Conservation (phyloP, 2,329 filamentous ascomycete species). For the Helotiales sp. region DNA sequence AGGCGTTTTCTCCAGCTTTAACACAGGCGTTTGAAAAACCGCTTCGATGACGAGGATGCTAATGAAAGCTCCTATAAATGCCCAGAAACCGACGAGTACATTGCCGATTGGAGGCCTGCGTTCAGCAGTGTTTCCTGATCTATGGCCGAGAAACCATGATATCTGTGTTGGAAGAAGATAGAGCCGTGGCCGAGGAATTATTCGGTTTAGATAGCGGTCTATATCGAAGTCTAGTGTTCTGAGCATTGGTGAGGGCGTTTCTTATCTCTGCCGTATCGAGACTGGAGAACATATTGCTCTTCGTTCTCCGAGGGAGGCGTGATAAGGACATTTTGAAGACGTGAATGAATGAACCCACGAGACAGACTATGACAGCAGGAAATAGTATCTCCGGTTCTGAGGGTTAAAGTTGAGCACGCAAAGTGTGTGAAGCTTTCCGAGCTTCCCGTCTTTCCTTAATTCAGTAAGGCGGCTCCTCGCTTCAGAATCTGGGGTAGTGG, state of each 20-base stretch:
- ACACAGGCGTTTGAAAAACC: constrained; percentile 52
- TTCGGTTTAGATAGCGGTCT: constrained; percentile 72
- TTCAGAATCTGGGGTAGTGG: constrained; percentile 9
- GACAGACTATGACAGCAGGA: constrained; percentile 21
- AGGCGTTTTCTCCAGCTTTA: constrained; percentile 53
- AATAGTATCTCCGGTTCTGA: constrained; percentile 24
- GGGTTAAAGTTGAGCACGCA: constrained; percentile 3
- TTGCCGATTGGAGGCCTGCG: constrained; percentile 48
- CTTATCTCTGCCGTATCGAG: not conserved
- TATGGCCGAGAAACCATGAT: constrained; percentile 68
- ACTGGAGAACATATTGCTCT: not conserved
- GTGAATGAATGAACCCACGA: not conserved
- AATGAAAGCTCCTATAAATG: constrained; percentile 63
- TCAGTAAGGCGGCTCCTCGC: constrained; percentile 1
- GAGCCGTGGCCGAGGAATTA: constrained; percentile 66
- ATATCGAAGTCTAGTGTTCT: constrained; percentile 58
- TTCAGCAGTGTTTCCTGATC: constrained; percentile 37
- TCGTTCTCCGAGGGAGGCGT: not conserved
- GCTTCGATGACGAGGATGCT: constrained; percentile 60
- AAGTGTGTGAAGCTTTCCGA: not conserved
- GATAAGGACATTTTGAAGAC: not conserved
- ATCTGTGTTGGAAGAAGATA: constrained; percentile 63
- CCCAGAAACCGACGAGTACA: constrained; percentile 59
- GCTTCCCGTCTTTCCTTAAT: not conserved
- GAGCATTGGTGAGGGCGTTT: not conserved